Base-by-base conservation (phyloP, 768 basidiomycete species). In the Suillus plorans region DNA sequence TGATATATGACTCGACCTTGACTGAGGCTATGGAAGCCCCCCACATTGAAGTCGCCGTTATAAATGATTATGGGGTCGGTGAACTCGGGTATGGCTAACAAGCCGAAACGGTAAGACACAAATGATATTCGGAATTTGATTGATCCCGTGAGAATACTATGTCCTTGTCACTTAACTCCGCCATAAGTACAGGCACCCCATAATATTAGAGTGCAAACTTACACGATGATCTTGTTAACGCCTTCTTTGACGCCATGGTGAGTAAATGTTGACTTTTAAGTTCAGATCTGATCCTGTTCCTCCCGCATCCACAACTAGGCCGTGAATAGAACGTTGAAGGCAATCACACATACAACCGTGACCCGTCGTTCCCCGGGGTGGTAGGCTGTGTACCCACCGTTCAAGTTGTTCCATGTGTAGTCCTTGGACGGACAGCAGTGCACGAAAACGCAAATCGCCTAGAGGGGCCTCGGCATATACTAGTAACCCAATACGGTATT, bases 251-350 rank as follows among this genome's bases (percentile, higher is more conserved):
- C 80, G 8, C 80, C 79, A 7, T 78, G 88, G 88, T 12, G 85
- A 74, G 63, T 89, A 89, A 14, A 90, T 79, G 70, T 89, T 87
- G n/a, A 89, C 76, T 57, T 89, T 88, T 41, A 89, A 73, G 67
- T 87, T 89, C 87, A n/a, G n/a, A 74, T 89, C 88, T 50, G 82
- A 84, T 13, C 89, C 88, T 14, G 86, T 85, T 36, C 88, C 87
- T 57, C 88, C 87, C 28, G 83, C 80, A 69, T 86, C 86, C 10
- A 83, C 84, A 22, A 55, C 84, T 87, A 47, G 8, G 66, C 34
- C 22, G 25, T 22, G 31, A 62, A 57, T 41, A 42, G 3, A 16
- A 53, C 22, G 34, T 22, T 14, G n/a, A 20, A 37, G 4, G 9
- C 22, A 18, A 25, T 34, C 36, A 9, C 4, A 66, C 78, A 63